These are phyloP conservation scores for Paraurostyla sp. DNA, from an alignment of 73 alveolate species.

Conservation along the genomic window DNA sequence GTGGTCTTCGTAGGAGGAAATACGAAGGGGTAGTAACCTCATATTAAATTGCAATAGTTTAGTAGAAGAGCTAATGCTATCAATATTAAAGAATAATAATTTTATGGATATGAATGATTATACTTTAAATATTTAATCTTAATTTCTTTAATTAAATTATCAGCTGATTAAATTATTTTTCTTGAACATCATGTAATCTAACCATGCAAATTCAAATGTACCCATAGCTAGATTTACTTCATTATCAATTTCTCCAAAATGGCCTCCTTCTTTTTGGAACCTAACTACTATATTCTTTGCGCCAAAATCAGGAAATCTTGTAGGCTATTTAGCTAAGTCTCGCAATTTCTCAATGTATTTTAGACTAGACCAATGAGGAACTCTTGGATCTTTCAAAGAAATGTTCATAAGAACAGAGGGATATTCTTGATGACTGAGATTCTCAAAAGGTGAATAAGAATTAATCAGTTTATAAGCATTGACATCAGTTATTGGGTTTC, in stretches of 20 bases:
- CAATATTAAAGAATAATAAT: not conserved
- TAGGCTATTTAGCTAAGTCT: conserved; percentile 62
- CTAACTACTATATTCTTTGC: conserved; percentile 60
- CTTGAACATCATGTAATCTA: conserved; percentile 70
- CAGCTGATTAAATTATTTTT: conserved; percentile 4
- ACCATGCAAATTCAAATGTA: conserved; percentile 72
- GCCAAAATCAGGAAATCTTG: conserved; percentile 69
- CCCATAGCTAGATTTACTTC: conserved; percentile 52
- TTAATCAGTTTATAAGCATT: conserved; percentile 58
- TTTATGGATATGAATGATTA: not conserved
- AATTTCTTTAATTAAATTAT: not conserved
- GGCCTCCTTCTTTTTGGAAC: conserved; percentile 65
- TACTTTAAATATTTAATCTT: not conserved
- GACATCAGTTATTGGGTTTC: conserved; percentile 83
- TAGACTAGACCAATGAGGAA: conserved; percentile 83
- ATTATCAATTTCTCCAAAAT: conserved; percentile 65
- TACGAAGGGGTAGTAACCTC: too few relatives aligned
- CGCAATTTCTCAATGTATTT: conserved; percentile 86
- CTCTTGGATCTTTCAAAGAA: conserved; percentile 84
- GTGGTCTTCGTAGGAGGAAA: too few relatives aligned
- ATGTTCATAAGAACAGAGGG: conserved; percentile 85
- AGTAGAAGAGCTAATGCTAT: not conserved
- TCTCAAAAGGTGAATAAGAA: conserved; percentile 91
- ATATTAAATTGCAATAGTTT: too few relatives aligned
- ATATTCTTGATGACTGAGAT: conserved; percentile 76